Evolutionary conservation across 805 yeast genomes (phyloP).

Genomic region (Saccharomycopsis capsularis): DNA sequence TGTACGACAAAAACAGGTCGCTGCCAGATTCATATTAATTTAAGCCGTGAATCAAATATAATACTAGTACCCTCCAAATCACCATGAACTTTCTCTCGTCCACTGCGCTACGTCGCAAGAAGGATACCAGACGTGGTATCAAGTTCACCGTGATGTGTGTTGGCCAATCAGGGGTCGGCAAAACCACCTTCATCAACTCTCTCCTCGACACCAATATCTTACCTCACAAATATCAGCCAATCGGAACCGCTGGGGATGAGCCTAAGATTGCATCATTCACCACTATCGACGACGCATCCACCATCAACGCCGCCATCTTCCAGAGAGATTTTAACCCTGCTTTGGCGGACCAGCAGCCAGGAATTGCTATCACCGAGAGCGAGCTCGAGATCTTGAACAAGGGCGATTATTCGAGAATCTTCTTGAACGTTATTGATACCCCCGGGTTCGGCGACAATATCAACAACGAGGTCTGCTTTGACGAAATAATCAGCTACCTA

Average conservation of each 20-base stretch:
- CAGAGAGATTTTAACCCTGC: conserved; percentile 56
- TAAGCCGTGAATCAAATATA: no score
- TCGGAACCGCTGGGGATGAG: conserved; percentile 27
- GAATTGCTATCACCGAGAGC: conserved; percentile 66
- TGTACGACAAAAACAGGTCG: no score
- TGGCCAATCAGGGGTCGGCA: conserved; percentile 73
- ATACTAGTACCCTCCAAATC: no score
- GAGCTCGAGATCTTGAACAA: conserved; percentile 56
- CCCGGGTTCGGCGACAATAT: conserved; percentile 59
- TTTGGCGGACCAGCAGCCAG: conserved; percentile 60
- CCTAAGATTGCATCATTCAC: conserved; percentile 45
- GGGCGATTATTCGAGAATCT: conserved; percentile 44
- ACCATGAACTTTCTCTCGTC: conserved; percentile 21
- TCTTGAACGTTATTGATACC: conserved; percentile 49
- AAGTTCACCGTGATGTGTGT: conserved; percentile 67
- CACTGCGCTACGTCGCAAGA: conserved; percentile 40
- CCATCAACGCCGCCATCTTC: conserved; percentile 53
- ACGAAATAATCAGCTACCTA: conserved; percentile 57
- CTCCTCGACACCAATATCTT: conserved; percentile 55
- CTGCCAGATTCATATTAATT: no score
- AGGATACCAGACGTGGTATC: conserved; percentile 66
- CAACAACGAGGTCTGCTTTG: conserved; percentile 54
- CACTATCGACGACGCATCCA: conserved; percentile 24
- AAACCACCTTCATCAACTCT: conserved; percentile 67
- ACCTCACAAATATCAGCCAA: conserved; percentile 48